phyloP scores from a whole-genome alignment of 257 asterid species.

The Solanum tacnaense region DNA sequence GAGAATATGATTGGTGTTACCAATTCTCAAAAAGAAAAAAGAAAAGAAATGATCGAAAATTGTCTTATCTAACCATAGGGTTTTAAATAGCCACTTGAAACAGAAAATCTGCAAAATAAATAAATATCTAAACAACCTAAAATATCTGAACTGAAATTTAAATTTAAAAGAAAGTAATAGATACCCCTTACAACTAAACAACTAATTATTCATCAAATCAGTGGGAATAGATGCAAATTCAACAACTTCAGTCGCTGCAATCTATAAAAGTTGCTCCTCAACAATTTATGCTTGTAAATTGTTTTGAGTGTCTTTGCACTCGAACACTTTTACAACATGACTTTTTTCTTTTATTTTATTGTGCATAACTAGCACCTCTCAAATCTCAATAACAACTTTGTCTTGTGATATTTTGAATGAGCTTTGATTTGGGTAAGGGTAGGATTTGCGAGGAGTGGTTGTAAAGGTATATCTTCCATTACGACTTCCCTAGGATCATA shows the following conservation, averaged over 20 bases:
- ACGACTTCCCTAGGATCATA: background rate
- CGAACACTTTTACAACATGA: background rate
- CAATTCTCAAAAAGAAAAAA: background rate
- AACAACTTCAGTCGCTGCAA: background rate
- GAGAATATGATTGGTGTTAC: background rate
- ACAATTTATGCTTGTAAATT: background rate
- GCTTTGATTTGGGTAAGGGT: background rate
- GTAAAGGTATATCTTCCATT: background rate
- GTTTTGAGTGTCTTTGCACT: background rate
- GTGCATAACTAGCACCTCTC: background rate
- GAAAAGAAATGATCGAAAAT: background rate
- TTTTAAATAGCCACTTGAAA: background rate
- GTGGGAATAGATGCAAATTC: background rate
- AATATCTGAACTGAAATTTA: background rate
- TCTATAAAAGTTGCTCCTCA: background rate
- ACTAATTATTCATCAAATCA: background rate
- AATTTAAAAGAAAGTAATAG: background rate
- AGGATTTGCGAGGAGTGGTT: background rate
- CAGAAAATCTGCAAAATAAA: background rate
- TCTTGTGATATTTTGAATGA: background rate
- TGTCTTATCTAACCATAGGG: background rate
- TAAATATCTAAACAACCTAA: background rate
- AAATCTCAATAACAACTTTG: background rate
- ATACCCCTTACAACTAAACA: background rate
- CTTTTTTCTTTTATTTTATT: background rate